Conservation (phyloP, 1,139 yeast species). For the Casaregolazyma suthepensis region DNA sequence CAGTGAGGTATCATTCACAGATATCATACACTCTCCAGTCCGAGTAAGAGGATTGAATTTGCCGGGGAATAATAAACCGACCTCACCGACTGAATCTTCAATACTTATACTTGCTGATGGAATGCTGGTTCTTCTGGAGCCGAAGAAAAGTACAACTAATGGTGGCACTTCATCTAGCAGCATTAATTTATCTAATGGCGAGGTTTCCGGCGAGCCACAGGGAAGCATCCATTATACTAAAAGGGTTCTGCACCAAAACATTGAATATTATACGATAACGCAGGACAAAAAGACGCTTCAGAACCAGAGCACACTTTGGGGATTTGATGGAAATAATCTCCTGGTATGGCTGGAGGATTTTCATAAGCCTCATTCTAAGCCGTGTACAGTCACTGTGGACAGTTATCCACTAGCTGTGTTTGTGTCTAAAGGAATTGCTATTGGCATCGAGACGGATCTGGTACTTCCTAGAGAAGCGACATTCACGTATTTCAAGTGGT, state of each 20-base stretch:
- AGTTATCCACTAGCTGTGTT: constrained; percentile 38
- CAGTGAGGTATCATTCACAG: constrained; percentile 29
- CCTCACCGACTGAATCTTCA: constrained; percentile 4
- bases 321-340: constrained; percentile 37
- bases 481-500: constrained; percentile 32
- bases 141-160: constrained; percentile 10
- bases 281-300: constrained; percentile 12
- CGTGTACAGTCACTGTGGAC: constrained; percentile 24
- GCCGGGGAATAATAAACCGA: neutral
- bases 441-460: constrained; percentile 36
- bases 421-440: constrained; percentile 35
- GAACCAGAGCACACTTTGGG: constrained; percentile 31
- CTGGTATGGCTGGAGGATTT: constrained; percentile 28
- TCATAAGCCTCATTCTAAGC: constrained; percentile 1
- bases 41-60: constrained; percentile 30
- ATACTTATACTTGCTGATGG: constrained; percentile 34
- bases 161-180: neutral
- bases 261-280: constrained; percentile 26
- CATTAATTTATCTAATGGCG: constrained; percentile 3
- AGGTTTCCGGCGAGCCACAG: constrained; percentile 10
- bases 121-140: constrained; percentile 23
- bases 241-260: constrained; percentile 24
- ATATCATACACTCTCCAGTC: constrained; percentile 33
- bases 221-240: constrained; percentile 16
- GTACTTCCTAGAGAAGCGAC: constrained; percentile 31